Base-by-base conservation (phyloP, 2,329 filamentous ascomycete genomes). In the Orbilia ellipsospora region DNA sequence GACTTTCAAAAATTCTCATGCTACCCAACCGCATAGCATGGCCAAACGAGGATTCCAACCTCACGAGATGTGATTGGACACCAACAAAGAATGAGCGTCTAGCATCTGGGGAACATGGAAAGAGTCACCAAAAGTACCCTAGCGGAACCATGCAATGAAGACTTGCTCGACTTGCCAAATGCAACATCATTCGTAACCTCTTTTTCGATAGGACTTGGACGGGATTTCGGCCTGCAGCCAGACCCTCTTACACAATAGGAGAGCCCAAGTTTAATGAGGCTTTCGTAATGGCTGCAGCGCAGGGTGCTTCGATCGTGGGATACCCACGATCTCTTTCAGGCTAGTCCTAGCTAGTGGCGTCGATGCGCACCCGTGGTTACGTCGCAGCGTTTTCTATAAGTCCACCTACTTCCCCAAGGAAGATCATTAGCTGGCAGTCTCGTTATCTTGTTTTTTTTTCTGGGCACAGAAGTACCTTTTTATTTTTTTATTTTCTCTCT, bases 141-240 rank as follows among this genome's bases (percentile, higher is more conserved):
- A 73, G 69, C 40, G 56, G 40, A 4, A 40, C 26, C 18, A 4
- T 73, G 61, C 55, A 65, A 61, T 60, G 26, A 40, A 45, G 48
- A 20, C 61, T 73, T 66, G 31, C 48, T 66, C 61, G 56, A 66
- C 55, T 67, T 73, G 62, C 69, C 69, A 23, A 62, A 73, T 73
- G 62, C 62, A 73, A 73, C 69, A 48, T 61, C 55, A 73, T 65
- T 48, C 60, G 61, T 55, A 73, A 66, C 68, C 69, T 10, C 7
- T 23, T 8, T 55, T 16, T 31, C 10, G 54, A 42, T 23, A 55
- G 45, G 36, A 56, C 42, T 40, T 62, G 56, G 59, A 56, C 69
- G 69, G 69, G 50, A 61, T 36, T 40, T 40, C 55, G 61, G 55
- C 54, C 48, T 40, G 61, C 31, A 36, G 6, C 31, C 5, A 36